These are phyloP conservation scores for Krasilnikovozyma curviuscula DNA, from an alignment of 768 basidiomycete genomes.

Conservation along the genomic window DNA sequence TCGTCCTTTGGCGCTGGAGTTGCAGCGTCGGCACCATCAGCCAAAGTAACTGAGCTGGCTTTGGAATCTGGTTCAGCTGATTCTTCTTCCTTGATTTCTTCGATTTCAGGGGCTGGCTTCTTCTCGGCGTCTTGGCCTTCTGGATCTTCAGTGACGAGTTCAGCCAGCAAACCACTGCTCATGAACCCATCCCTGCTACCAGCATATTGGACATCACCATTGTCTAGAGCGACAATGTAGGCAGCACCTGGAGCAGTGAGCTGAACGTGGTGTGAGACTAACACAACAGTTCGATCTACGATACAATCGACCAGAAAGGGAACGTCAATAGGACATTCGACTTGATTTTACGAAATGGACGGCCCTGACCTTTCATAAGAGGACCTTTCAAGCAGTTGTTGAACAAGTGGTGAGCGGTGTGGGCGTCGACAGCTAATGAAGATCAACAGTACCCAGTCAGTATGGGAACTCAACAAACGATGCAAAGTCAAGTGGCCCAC, in stretches of 20 bases:
- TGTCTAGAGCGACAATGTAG: constrained; percentile 43
- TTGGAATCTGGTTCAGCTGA: background rate
- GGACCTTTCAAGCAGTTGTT: constrained; percentile 61
- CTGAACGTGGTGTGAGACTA: constrained; percentile 89
- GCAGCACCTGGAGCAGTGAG: constrained; percentile 59
- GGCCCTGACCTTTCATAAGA: no score
- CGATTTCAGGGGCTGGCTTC: constrained; percentile 30
- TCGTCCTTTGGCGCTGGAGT: no score
- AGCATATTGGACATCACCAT: constrained; percentile 52
- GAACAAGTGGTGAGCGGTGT: constrained; percentile 66
- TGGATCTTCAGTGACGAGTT: constrained; percentile 41
- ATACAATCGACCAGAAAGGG: no score
- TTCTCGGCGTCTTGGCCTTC: constrained; percentile 10
- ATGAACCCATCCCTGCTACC: constrained; percentile 49
- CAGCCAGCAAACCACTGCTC: constrained; percentile 43
- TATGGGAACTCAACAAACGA: background rate
- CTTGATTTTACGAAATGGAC: no score
- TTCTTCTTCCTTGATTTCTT: constrained; percentile 25
- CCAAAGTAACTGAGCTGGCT: no score
- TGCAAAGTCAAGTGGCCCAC: constrained; percentile 56
- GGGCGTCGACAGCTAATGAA: constrained; percentile 49
- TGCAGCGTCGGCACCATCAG: no score
- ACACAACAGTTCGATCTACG: constrained; percentile 62
- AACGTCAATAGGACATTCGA: no score
- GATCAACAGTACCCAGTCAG: constrained; percentile 4